Evolutionary conservation across 2,329 filamentous ascomycete genomes (phyloP), one percentile per base, ranked within the genome.

Genomic region (Epichloe sp.): DNA sequence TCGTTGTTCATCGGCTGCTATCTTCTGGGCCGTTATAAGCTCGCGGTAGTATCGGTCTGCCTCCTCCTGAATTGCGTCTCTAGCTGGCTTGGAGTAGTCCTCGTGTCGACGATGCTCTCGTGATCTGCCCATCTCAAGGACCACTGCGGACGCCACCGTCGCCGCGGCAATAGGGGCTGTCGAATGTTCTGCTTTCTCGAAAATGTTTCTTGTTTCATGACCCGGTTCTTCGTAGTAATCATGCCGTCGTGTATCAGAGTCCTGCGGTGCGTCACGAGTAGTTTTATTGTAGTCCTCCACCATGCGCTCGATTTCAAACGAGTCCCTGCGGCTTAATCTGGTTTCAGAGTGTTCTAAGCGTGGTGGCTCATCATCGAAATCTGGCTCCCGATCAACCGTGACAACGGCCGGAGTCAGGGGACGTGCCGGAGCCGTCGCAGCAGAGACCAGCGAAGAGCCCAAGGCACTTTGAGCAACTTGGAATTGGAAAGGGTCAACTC

Each of bases 21-120:
- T 73, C 60, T 74, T 77, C 12, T 75, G 73, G 7, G 77, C 77
- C 51, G 76, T 69, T 23, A 69, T 69, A 38, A 71, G 69, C 60
- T 80, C 74, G 51, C 79, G 77, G 56, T 82, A 83, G 53, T 74
- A 71, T 51, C 70, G 68, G 59, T 83, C 71, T 34, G 79, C 80
- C 54, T 78, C 73, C 56, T 79, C 77, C 61, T 77, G 76, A 19
- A 82, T 68, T 12, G 62, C 55, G 53, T 79, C 76, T 48, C 62
- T 67, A 40, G 55, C 55, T 52, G 59, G 58, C 52, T 52, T 6
- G 14, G 43, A 56, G 40, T 61, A 61, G 43, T 64, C 60, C 21
- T 67, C 58, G 51, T 62, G 59, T 52, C 63, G 58, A 41, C 55
- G 57, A 37, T 64, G 62, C 48, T 66, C 62, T 54, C 63, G 58